Percentiles rank a stretch among this genome's conserved stretches.
Conservation (phyloP, 768 basidiomycete genomes). For the Kwoniella shandongensis region DNA sequence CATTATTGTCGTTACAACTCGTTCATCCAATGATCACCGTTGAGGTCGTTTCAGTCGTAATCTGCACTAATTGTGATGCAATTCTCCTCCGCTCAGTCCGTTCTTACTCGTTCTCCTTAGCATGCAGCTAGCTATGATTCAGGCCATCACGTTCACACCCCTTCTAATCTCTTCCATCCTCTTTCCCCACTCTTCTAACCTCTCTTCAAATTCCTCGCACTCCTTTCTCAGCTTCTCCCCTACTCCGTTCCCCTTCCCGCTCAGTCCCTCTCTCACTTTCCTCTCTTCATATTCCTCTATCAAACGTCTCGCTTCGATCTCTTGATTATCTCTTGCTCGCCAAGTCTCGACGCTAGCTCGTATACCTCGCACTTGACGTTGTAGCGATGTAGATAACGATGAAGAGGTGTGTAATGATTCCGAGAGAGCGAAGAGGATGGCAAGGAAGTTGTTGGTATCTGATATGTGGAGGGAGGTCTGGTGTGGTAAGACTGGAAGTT, state of each 20-base stretch:
- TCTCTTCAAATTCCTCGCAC: constrained; percentile 12
- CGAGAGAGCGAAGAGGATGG: constrained; percentile 8
- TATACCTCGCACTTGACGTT: constrained; percentile 23
- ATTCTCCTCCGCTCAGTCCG: too few species aligned
- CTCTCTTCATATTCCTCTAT: constrained; percentile 23
- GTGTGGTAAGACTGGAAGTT: not conserved
- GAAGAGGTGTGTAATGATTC: constrained; percentile 21
- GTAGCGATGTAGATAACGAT: constrained; percentile 11
- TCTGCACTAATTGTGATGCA: too few species aligned
- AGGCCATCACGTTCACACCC: not conserved
- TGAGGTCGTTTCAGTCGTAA: too few species aligned
- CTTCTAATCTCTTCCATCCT: constrained; percentile 5
- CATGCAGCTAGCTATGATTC: too few species aligned
- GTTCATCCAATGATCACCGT: too few species aligned
- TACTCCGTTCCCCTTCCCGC: not conserved
- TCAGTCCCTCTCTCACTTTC: constrained; percentile 19
- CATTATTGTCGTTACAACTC: too few species aligned
- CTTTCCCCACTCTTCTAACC: constrained; percentile 9
- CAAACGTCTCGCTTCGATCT: constrained; percentile 12
- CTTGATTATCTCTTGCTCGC: constrained; percentile 18
- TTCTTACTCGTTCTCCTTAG: too few species aligned
- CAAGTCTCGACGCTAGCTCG: constrained; percentile 8
- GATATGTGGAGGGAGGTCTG: not conserved
- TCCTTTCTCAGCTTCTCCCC: constrained; percentile 6
- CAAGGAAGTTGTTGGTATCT: constrained; percentile 1